Base-by-base conservation (phyloP, 176 grass and related monocot genomes). In the Musa beccarii region DNA sequence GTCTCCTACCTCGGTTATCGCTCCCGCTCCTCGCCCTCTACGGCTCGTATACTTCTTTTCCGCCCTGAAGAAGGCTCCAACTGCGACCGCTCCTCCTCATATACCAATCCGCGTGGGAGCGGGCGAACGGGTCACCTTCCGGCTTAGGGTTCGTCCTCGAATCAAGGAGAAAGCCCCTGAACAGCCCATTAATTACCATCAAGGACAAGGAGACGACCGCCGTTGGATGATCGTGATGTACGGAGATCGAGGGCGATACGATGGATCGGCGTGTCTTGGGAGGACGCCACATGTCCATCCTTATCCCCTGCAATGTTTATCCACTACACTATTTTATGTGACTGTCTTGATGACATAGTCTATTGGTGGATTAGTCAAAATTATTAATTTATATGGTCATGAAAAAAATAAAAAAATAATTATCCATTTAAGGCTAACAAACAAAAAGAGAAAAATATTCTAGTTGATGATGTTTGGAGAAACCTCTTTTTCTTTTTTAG, bases 21-120 rank as follows among this genome's bases (percentile, higher is more conserved):
- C 49, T 70, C 8, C 43, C 68, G 17, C 49, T 77, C 59, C 59
- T 63, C 25, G 52, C 64, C 65, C 54, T 70, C 66, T 24, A 69
- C 77, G 77, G 77, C 66, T 59, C 66, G 77, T 70, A 54, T 79
- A 17, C 66, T 59, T 69, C 77, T 70, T 49, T 70, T 79, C 52
- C 53, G 77, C 77, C 77, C 77, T 49, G 68, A 6, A 16, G 53
- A 68, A 53, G 59, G 28, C 53, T 49, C 66, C 12, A 24, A 50
- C 77, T 52, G 66, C 77, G 54, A 79, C 77, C 53, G 66, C 52
- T 68, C 65, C 26, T 9, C 19, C 66, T 70, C 25, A 63, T 69
- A 57, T 79, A 79, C 65, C 3, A 50, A 49, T 22, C 66, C 77
- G 66, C 77, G 52, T 4, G 24, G 17, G 66, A 28, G 66, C 65